Conservation (phyloP, 2,329 filamentous ascomycete species). For the Penicillium oxalicum region DNA sequence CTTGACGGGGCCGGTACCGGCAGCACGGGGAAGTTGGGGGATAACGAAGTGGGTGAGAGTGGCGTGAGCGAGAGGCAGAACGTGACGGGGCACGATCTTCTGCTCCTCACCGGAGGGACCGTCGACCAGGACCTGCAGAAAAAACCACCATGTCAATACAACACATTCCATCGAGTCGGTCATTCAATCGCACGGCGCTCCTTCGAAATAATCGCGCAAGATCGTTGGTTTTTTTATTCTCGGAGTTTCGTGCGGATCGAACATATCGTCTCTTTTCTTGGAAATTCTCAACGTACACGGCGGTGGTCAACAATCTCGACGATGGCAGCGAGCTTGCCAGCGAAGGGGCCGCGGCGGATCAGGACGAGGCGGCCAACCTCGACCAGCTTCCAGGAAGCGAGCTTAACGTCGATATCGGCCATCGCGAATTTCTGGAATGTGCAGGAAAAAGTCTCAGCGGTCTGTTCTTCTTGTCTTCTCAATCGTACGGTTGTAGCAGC, state of each 20-base stretch:
- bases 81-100: constrained; percentile 78
- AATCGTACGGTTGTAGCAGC: constrained; percentile 9
- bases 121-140: constrained; percentile 81
- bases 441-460: constrained; percentile 24
- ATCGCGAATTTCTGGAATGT: constrained; percentile 59
- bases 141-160: constrained; percentile 19
- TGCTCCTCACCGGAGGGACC: constrained; percentile 78
- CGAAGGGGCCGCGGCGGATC: constrained; percentile 74
- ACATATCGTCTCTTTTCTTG: not conserved
- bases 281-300: constrained; percentile 68
- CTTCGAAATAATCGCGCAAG: constrained; percentile 4
- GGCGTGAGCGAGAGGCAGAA: constrained; percentile 71
- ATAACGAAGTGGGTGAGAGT: constrained; percentile 89
- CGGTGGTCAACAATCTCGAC: constrained; percentile 99
- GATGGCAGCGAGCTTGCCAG: constrained; percentile 83
- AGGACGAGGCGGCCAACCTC: constrained; percentile 97
- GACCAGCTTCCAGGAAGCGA: constrained; percentile 87
- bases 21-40: constrained; percentile 74
- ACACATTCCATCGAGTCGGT: constrained; percentile 2
- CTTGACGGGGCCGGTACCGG: constrained; percentile 76
- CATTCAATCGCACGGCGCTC: not conserved
- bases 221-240: not conserved
- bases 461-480: constrained; percentile 3
- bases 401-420: constrained; percentile 75
- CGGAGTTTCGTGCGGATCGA: constrained; percentile 1